These are phyloP conservation scores for Incumbomyces delicatus DNA, from an alignment of 2,329 filamentous ascomycete genomes.

Conservation along the genomic window DNA sequence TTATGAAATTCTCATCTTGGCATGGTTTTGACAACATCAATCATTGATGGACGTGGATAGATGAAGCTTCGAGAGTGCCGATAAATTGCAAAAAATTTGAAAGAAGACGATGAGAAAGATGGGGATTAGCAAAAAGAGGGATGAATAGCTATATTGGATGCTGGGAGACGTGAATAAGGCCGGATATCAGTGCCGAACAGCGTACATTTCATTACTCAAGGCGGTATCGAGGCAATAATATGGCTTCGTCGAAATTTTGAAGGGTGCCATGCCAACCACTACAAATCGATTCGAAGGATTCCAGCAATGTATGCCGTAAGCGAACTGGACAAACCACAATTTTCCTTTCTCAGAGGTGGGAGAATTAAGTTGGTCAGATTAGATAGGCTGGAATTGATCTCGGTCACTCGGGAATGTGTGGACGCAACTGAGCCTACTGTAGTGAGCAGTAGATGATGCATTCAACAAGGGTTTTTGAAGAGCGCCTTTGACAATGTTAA, in stretches of 20 bases:
- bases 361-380: conserved; percentile 12
- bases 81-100: neutral
- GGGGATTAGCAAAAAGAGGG: too few relatives aligned
- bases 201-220: neutral
- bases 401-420: conserved; percentile 16
- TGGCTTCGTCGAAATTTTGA: too few relatives aligned
- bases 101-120: neutral
- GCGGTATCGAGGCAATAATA: too few relatives aligned
- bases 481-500: conserved; percentile 14
- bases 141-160: neutral
- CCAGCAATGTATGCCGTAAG: conserved; percentile 14
- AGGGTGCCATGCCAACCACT: too few relatives aligned
- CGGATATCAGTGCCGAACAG: neutral
- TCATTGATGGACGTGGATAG: conserved; percentile 13
- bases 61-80: conserved; percentile 22
- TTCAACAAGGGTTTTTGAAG: conserved; percentile 16
- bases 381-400: conserved; percentile 12
- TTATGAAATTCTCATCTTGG: conserved; percentile 54
- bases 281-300: neutral
- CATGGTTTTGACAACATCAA: conserved; percentile 20
- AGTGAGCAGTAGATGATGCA: conserved; percentile 8
- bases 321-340: conserved; percentile 14
- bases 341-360: neutral
- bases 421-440: conserved; percentile 9
- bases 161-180: neutral